Evolutionary conservation across 2,329 filamentous ascomycete genomes (phyloP), one percentile per base, ranked within the genome.

Genomic region (Arthrobotrys pseudoclavata): DNA sequence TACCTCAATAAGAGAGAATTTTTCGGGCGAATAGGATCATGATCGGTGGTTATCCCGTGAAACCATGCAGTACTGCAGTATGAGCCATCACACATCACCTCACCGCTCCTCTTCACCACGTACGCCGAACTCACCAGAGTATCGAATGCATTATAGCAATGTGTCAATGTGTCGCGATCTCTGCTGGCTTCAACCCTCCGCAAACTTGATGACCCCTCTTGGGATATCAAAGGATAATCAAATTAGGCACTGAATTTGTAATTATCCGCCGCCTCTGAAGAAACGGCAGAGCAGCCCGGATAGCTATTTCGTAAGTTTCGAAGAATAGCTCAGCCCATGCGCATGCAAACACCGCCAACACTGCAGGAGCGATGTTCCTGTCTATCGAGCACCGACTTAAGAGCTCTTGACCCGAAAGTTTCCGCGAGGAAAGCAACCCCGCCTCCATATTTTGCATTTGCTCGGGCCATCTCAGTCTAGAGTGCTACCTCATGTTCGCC

Each of bases 241-340:
- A 24, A 40, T 42, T 24, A 60, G 55, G 55, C 55, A 42, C 55
- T 60, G 18, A 6, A 26, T n/a, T 13, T 60, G 20, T 10, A 42
- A 42, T 60, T 42, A 60, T 7, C 55, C 55, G 34, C 20, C 18
- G 18, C 4, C 29, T 26, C 12, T 20, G 6, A 4, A 20, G 7
- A 42, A 24, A 42, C 55, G 55, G 55, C 55, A 60, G 13, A 26
- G 55, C 13, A n/a, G n/a, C 20, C 26, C 52, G 26, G 52, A 37
- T 31, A 53, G 24, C 6, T 26, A 53, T 10, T 2, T 31, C 34
- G 50, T n/a, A 53, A 13, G 2, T 15, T 15, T 26, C 3, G 3
- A 10, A 50, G 50, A 10, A 31, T 15, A 40, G 13, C 50, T 6
- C 24, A 18, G 48, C 5, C 47, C 20, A 29, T 12, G 2, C 22